Percentiles rank a stretch among this genome's conserved stretches.
Conservation (phyloP, 2,329 filamentous ascomycete species). For the Fusarium temperatum region DNA sequence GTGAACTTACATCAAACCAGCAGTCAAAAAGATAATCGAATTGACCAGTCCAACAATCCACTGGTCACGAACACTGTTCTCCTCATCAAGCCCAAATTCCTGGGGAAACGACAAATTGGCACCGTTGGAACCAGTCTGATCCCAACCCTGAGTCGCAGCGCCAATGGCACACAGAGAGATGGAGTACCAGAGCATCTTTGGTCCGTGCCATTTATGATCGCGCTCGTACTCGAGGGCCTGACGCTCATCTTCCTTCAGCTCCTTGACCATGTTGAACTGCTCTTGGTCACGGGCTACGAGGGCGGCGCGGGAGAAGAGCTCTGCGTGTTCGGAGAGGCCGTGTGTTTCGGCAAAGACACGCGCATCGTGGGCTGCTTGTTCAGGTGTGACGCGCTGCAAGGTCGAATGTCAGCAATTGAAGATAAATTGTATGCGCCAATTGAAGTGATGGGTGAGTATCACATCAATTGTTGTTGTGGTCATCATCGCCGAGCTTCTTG, state of each 20-base stretch:
- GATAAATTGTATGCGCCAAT: background rate
- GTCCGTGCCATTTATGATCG: constrained; percentile 67
- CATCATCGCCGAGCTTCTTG: background rate
- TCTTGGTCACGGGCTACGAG: constrained; percentile 48
- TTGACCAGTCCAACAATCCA: constrained; percentile 51
- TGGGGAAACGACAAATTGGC: constrained; percentile 68
- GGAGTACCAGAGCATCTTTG: constrained; percentile 53
- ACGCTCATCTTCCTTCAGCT: constrained; percentile 50
- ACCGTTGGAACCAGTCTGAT: constrained; percentile 70
- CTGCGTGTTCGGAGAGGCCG: constrained; percentile 58
- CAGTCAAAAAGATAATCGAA: constrained; percentile 49
- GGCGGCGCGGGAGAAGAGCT: constrained; percentile 51
- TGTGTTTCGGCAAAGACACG: constrained; percentile 60
- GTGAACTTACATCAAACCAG: constrained; percentile 66
- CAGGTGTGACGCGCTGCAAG: constrained; percentile 38
- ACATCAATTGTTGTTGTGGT: background rate
- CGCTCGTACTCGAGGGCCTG: constrained; percentile 51
- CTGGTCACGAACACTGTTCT: constrained; percentile 52
- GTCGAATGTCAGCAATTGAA: background rate
- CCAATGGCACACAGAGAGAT: constrained; percentile 65
- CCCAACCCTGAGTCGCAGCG: constrained; percentile 69
- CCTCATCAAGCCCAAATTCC: constrained; percentile 48
- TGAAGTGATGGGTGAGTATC: background rate
- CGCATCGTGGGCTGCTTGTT: constrained; percentile 51
- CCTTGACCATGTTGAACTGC: constrained; percentile 39